phyloP scores from a whole-genome alignment of 441 rosid species.

The Breynia disticha region DNA sequence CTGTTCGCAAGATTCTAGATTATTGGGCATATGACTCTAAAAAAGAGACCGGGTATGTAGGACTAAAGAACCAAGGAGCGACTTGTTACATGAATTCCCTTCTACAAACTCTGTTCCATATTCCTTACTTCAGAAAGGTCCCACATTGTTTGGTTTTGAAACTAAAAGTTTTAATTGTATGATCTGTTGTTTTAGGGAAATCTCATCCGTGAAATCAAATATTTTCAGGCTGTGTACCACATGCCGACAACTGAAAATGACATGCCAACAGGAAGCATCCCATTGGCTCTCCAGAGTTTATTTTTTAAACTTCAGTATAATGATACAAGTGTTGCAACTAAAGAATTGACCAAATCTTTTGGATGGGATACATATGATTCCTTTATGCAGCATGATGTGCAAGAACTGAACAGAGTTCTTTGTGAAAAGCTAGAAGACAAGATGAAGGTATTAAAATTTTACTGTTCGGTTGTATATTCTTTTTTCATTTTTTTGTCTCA shows the following conservation, averaged over 20 bases:
- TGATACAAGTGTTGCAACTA: conserved; percentile 81
- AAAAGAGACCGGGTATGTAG: conserved; percentile 91
- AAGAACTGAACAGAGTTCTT: conserved; percentile 82
- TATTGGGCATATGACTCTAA: conserved; percentile 91
- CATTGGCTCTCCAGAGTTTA: conserved; percentile 85
- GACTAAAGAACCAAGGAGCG: conserved; percentile 92
- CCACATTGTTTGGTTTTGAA: conserved; percentile 12
- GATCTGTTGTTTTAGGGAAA: conserved; percentile 12
- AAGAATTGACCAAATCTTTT: conserved; percentile 83
- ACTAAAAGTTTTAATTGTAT: conserved; percentile 1
- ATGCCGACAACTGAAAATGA: conserved; percentile 97
- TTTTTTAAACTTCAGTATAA: conserved; percentile 88
- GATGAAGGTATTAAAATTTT: conserved; percentile 61
- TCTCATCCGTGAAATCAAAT: conserved; percentile 14
- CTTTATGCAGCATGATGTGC: conserved; percentile 94
- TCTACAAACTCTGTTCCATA: conserved; percentile 68
- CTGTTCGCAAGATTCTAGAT: conserved; percentile 60
- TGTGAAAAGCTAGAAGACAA: conserved; percentile 90
- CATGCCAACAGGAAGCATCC: conserved; percentile 78
- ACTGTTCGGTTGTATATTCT: conserved; percentile 7
- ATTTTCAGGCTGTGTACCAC: conserved; percentile 83
- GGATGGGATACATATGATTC: conserved; percentile 98
- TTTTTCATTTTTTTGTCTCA: conserved; percentile 10
- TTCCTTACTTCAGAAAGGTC: conserved; percentile 87
- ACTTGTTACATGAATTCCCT: conserved; percentile 93